Base-by-base conservation (phyloP, 345 rosid genomes). In the Lepidium aucheri region DNA sequence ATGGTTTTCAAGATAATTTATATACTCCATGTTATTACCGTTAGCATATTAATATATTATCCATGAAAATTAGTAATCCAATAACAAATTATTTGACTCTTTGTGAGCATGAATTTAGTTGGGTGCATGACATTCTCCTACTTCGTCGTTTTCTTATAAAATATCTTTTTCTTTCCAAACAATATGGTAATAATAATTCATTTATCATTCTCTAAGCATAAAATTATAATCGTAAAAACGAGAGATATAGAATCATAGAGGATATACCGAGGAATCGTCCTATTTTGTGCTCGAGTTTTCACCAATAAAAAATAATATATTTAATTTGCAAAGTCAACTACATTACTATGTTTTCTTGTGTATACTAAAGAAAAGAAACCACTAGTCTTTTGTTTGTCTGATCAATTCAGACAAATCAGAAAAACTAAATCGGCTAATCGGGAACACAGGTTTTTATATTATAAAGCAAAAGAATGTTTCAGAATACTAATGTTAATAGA, bases 321-420 rank as follows among this genome's bases (percentile, higher is more conserved):
- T 16, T 2, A 12, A 18, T 55, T 39, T 17, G 64, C 44, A 47
- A 72, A 64, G 70, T 72, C 76, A 72, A 72, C 76, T 56, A 55
- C 33, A 20, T 64, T 56, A 53, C 58, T 15, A 72, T 49, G 66
- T 65, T 63, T 9, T 45, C 26, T 56, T 57, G 14, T 54, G 14
- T 54, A 63, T 54, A 53, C 51, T 44, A 6, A 26, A 35, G 14
- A 32, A 32, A 4, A 55, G 7, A 8, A 11, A 6, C 4, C 49
- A 0, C 3, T 28, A 4, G 10, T 46, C 36, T 5, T 32, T 40
- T 69, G 62, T 55, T 66, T 72, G 60, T 57, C 71, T 57, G 66
- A 65, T 72, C 33, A 22, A 15, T 72, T 65, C 71, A 65, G 76
- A 65, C 76, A 72, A 57, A 52, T 44, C 60, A 26, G 14, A 26